Conservation (phyloP, 306 rosid genomes). For the Castanospermum australe region DNA sequence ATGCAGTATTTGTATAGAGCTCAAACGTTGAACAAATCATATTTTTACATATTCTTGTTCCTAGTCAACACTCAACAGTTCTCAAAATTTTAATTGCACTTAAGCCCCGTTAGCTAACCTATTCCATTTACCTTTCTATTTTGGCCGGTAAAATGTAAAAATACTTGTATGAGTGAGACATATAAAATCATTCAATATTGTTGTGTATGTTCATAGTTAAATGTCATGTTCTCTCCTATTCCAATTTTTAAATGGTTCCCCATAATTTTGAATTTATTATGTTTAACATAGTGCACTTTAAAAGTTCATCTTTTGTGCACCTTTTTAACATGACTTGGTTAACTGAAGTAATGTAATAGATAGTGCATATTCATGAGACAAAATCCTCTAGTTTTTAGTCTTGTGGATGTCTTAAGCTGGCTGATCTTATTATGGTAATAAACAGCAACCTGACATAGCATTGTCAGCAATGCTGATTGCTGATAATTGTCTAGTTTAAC, state of each 20-base stretch:
- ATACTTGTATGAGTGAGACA: not conserved
- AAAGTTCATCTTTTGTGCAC: not conserved
- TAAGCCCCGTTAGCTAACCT: not conserved
- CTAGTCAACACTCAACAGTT: conserved; percentile 14
- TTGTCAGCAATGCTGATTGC: not conserved
- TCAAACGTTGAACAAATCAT: conserved; percentile 13
- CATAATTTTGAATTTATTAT: not conserved
- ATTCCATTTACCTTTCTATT: conserved; percentile 13
- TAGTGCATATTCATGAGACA: not conserved
- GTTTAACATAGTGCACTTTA: not conserved
- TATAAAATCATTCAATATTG: not conserved
- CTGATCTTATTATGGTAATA: not conserved
- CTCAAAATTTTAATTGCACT: not conserved
- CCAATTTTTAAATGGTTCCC: not conserved
- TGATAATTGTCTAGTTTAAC: not conserved
- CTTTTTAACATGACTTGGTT: not conserved
- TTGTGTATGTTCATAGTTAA: not conserved
- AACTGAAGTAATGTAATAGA: not conserved
- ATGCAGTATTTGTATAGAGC: too few species aligned
- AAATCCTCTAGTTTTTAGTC: not conserved
- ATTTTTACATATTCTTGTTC: conserved; percentile 1
- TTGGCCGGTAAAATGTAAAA: conserved; percentile 8
- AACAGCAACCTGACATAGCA: not conserved
- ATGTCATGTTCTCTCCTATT: not conserved
- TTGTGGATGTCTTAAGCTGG: too few species aligned